Base-by-base conservation (phyloP, 371 early-diverging fungal species). In the Mucor indicus region DNA sequence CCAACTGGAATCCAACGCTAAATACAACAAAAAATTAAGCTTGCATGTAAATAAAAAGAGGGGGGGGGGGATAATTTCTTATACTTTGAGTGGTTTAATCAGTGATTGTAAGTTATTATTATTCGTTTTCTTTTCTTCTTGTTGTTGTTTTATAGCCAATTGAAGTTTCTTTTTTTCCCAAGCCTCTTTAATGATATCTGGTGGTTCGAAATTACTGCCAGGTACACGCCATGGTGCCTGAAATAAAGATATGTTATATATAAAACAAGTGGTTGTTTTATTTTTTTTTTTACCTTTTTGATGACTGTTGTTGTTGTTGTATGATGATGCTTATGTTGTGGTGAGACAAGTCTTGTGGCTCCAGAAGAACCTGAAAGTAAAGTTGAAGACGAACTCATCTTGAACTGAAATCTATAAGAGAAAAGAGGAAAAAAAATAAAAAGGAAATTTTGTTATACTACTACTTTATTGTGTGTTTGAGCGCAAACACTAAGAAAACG, bases 141-240 rank as follows among this genome's bases (percentile, higher is more conserved):
- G 50, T 36, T 35, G 27, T 42, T 52, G 42, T 4, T 52, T 40
- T 25, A 49, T 21, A 4, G 23, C 35, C 27, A 51, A 38, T 38
- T 48, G 40, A 32, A 53, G 30, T 45, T 59, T 53, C 16, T 57
- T 52, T 36, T 48, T 55, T 40, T 67, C 60, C 62, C 64, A 64
- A 30, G 61, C 62, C 50, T 66, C 67, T 57, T 69, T 67, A 38
- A 75, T 69, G 30, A 75, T 69, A 47, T 75, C 76, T 38, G 76
- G 76, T 43, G 72, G 72, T 44, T 75, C 63, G 48, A 63, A 75
- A 21, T 62, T 58, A 33, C n/a, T 33, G 31, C 65, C 76, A 29
- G 76, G 72, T 38, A 67, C 55, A 41, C 69, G 69, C 76, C 76
- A 75, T 41, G 68, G 69, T 53, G 59, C 64, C 68, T 61, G 50